phyloP scores from a whole-genome alignment of 2,329 filamentous ascomycete species.

The Zasmidium cellare region DNA sequence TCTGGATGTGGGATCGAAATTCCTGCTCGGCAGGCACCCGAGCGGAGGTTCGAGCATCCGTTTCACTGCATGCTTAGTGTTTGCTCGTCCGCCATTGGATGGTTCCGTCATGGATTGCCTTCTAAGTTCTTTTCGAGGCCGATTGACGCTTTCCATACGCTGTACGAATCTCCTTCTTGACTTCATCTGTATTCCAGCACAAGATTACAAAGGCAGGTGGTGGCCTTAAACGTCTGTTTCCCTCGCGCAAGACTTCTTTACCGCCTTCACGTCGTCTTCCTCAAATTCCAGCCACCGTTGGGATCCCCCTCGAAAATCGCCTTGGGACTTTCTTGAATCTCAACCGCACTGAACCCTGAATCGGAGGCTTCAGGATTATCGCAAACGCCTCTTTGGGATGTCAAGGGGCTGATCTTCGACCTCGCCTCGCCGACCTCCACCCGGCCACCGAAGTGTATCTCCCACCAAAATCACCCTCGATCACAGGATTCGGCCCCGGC shows the following conservation, averaged over 20 bases:
- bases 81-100: neutral
- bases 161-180: neutral
- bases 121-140: neutral
- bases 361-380: neutral
- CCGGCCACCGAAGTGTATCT: neutral
- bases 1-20: too few relatives aligned
- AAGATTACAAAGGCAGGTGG: neutral
- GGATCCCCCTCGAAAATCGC: neutral
- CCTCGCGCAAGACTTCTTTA: too few relatives aligned
- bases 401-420: neutral
- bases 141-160: neutral
- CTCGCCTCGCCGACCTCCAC: constrained; percentile 4
- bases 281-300: neutral
- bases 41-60: neutral
- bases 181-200: neutral
- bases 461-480: neutral
- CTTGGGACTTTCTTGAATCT: neutral
- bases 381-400: neutral
- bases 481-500: too few relatives aligned
- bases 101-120: neutral
- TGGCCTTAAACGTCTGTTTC: too few relatives aligned
- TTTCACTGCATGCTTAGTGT: neutral
- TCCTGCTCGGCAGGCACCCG: neutral
- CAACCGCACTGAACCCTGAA: neutral
- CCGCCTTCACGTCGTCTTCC: neutral